Evolutionary conservation across 1,284 basidiomycete species (phyloP).

Genomic region (Kalmanozyma brasiliensis): DNA sequence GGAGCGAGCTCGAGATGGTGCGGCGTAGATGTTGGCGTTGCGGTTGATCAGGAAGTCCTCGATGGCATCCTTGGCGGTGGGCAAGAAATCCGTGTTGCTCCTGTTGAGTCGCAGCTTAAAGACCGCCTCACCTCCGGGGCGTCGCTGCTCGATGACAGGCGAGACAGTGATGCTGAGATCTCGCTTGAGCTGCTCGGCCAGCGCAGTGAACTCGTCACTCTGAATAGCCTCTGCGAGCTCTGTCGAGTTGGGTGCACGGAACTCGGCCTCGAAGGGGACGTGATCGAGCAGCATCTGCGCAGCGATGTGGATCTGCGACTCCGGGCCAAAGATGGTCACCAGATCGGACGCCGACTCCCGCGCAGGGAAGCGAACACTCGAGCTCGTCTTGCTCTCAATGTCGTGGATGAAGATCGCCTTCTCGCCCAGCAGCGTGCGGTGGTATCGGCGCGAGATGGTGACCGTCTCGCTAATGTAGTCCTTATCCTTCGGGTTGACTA

Average conservation of each 20-base stretch:
- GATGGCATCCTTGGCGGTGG: constrained; percentile 87
- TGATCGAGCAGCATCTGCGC: constrained; percentile 93
- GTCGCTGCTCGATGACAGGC: constrained; percentile 72
- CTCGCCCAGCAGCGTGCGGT: constrained; percentile 92
- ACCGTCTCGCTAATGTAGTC: constrained; percentile 94
- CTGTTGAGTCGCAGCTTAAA: constrained; percentile 96
- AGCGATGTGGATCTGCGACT: constrained; percentile 95
- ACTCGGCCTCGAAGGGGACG: constrained; percentile 96
- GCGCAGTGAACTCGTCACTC: constrained; percentile 81
- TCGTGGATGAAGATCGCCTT: constrained; percentile 97
- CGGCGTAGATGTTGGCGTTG: constrained; percentile 72
- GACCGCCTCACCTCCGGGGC: constrained; percentile 74
- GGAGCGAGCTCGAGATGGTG: constrained; percentile 71
- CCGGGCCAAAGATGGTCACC: constrained; percentile 93
- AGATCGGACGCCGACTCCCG: constrained; percentile 92
- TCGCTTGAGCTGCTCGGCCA: constrained; percentile 88
- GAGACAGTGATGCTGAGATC: constrained; percentile 90
- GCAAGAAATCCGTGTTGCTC: constrained; percentile 79
- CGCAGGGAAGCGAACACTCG: constrained; percentile 91
- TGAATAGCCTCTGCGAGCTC: constrained; percentile 80
- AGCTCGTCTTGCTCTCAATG: constrained; percentile 96
- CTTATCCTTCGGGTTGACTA: constrained; percentile 97
- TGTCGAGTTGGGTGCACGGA: constrained; percentile 81
- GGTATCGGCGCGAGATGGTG: constrained; percentile 90
- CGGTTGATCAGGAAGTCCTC: constrained; percentile 89